Base-by-base conservation (phyloP, 2,329 filamentous ascomycete genomes). In the Zymoseptoria tritici region DNA sequence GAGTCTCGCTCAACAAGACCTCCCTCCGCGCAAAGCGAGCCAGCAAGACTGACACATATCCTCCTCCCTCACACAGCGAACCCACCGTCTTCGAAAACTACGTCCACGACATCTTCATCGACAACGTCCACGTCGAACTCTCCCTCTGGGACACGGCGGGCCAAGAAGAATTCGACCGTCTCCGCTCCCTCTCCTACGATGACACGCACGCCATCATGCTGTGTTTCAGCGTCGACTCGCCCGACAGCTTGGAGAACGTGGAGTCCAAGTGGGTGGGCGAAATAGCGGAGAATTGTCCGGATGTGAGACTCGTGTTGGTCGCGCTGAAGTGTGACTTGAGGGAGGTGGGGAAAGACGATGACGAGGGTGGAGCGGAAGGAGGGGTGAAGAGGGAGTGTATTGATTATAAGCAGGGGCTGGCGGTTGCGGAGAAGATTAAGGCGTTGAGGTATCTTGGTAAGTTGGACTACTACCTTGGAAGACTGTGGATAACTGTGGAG, bases 31-130 rank as follows among this genome's bases (percentile, higher is more conserved):
- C 22, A 24, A 24, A 24, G 22, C 22, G 22, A 24, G 22, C 22
- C 22, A 24, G 22, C 22, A 24, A 24, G 22, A 21, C 19, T 31
- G 16, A 57, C 13, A 36, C 52, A 20, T 21, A 52, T 3, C 49
- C 26, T 52, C 52, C 26, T 52, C 16, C 46, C n/a, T n/a, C 49
- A 22, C 31, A 55, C 70, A 86, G 83, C 79, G 92, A 97, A 77
- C 94, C 94, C 57, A 99, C 93, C 42, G 93, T 97, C 66, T 97
- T 97, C 77, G 93, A 99, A 76, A 99, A 99, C 78, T 99, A 97
- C 77, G 93, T 99, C 64, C 93, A 99, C 75, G 93, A 99, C 75
- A 97, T 99, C 75, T 99, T 96, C 76, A 94, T 99, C 74, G 94
- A 99, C 74, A 92, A 88, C 73, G 90, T 92, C 56, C 93, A 97